Evolutionary conservation across 1,139 yeast species (phyloP).

Genomic region (Spathaspora sp.): DNA sequence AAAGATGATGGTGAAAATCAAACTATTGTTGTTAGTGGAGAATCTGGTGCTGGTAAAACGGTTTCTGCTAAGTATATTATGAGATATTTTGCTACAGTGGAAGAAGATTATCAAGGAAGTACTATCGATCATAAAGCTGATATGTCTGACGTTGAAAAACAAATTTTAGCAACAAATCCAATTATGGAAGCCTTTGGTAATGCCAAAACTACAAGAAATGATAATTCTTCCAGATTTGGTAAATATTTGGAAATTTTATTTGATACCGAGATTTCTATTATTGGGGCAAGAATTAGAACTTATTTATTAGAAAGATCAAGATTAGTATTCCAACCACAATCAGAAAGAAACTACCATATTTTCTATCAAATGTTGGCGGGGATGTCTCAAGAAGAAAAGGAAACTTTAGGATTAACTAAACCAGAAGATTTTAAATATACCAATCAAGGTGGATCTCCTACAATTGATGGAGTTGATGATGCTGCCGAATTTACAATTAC

Average conservation of each 20-base stretch:
- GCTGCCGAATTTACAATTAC: constrained; percentile 73
- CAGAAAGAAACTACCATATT: constrained; percentile 92
- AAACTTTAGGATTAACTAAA: constrained; percentile 55
- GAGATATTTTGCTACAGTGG: constrained; percentile 97
- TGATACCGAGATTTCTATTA: constrained; percentile 69
- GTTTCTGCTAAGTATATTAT: constrained; percentile 96
- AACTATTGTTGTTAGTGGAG: constrained; percentile 96
- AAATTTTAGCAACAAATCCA: constrained; percentile 94
- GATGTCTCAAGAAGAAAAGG: constrained; percentile 58
- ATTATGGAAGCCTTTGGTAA: constrained; percentile 99
- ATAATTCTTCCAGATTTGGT: constrained; percentile 96
- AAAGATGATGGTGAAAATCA: constrained; percentile 80
- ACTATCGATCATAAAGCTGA: constrained; percentile 52
- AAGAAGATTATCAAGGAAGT: constrained; percentile 48
- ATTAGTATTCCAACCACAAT: constrained; percentile 85
- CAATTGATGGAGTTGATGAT: constrained; percentile 80
- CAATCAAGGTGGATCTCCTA: constrained; percentile 84
- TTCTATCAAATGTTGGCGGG: constrained; percentile 91
- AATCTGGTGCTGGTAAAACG: constrained; percentile 98
- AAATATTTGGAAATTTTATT: constrained; percentile 91
- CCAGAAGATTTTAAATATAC: constrained; percentile 77
- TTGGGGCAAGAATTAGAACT: constrained; percentile 93
- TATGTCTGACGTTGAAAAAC: constrained; percentile 90
- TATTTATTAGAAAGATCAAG: constrained; percentile 91
- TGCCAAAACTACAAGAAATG: constrained; percentile 96